phyloP scores from a whole-genome alignment of 129 eudicot species.

The Scalesia atractyloides region DNA sequence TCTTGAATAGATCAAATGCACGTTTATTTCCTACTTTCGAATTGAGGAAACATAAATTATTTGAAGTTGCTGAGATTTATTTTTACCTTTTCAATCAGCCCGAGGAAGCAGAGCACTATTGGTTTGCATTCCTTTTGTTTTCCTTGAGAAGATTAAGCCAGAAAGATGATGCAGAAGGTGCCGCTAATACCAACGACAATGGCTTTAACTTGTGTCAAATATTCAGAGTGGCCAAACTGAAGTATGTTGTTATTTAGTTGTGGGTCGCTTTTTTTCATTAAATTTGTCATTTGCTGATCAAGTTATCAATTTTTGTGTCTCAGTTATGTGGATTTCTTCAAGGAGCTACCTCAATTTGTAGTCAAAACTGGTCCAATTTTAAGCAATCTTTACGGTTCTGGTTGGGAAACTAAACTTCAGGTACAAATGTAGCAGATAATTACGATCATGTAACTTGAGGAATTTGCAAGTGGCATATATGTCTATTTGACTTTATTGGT shows the following conservation, averaged over 20 bases:
- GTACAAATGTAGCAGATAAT: slow-evolving; percentile 34
- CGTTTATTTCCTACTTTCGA: background rate
- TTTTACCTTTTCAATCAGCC: slow-evolving; percentile 43
- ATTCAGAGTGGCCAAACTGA: slow-evolving; percentile 66
- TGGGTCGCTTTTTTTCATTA: slow-evolving; percentile 6
- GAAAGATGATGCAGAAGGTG: slow-evolving; percentile 29
- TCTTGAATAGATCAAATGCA: background rate
- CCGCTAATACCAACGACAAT: slow-evolving; percentile 30
- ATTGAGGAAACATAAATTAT: background rate
- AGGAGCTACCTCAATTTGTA: slow-evolving; percentile 84
- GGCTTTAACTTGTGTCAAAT: slow-evolving; percentile 65
- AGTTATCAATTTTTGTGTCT: slow-evolving; percentile 3
- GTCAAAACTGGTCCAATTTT: slow-evolving; percentile 73
- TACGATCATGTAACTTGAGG: slow-evolving; percentile 12
- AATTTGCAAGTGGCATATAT: background rate
- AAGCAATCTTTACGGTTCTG: slow-evolving; percentile 59
- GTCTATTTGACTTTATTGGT: background rate
- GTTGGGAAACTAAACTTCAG: slow-evolving; percentile 91
- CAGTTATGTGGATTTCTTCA: slow-evolving; percentile 81
- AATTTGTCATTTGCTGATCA: slow-evolving; percentile 1
- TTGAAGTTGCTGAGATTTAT: slow-evolving; percentile 17
- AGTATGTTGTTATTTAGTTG: slow-evolving; percentile 35
- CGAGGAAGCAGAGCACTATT: slow-evolving; percentile 77
- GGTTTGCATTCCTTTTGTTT: slow-evolving; percentile 80
- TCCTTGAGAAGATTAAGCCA: slow-evolving; percentile 54